These are phyloP conservation scores for Neurospora cerealis DNA, from an alignment of 495 filamentous ascomycete species.

Conservation along the genomic window DNA sequence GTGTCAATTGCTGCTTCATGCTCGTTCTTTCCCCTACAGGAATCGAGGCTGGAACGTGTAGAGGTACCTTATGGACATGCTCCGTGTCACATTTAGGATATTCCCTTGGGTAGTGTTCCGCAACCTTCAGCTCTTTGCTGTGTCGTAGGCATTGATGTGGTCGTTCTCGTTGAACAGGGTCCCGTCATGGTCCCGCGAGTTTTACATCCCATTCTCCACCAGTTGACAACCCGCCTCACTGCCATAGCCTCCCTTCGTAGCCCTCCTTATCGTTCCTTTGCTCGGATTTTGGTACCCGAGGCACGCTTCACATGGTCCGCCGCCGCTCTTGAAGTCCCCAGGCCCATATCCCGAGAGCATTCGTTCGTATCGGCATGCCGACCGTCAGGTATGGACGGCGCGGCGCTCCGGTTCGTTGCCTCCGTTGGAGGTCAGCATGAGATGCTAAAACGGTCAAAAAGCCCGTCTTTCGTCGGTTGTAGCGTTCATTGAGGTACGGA, in stretches of 20 bases:
- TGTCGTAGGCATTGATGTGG: not conserved
- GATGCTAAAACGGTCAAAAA: not conserved
- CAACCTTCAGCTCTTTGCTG: not conserved
- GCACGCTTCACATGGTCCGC: not conserved
- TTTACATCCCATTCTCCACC: not conserved
- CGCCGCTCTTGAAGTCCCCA: not conserved
- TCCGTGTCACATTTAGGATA: too few species aligned
- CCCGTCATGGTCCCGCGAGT: not conserved
- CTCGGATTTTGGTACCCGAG: not conserved
- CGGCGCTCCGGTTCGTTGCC: not conserved
- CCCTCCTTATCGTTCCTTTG: too few species aligned
- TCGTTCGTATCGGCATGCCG: not conserved
- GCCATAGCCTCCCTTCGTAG: too few species aligned
- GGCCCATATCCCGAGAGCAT: not conserved
- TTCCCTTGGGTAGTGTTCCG: not conserved
- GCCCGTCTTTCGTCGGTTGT: not conserved
- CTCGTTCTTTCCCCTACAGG: not conserved
- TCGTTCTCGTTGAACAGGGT: not conserved
- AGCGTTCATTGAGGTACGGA: not conserved
- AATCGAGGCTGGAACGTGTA: not conserved
- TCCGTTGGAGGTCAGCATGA: not conserved
- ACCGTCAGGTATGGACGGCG: not conserved
- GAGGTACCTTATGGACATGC: too few species aligned
- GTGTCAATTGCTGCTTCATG: not conserved
- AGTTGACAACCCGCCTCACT: not conserved